These are phyloP conservation scores for Quambalaria eucalypti DNA, from an alignment of 1,284 basidiomycete genomes.

Conservation along the genomic window DNA sequence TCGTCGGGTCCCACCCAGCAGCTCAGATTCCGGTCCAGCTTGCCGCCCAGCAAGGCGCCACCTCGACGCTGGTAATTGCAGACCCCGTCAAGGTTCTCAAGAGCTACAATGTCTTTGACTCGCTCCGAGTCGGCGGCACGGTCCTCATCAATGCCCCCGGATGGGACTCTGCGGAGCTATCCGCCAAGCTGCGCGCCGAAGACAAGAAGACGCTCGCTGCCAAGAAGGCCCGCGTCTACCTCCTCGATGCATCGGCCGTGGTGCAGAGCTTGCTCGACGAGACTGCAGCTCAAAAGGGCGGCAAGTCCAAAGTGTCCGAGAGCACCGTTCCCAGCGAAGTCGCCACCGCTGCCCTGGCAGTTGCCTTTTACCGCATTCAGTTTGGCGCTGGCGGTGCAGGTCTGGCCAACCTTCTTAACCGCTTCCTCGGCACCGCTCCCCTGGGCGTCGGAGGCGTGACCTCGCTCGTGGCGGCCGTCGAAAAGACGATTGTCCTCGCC, in stretches of 20 bases:
- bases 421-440: constrained; percentile 29
- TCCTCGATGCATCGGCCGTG: constrained; percentile 32
- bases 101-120: constrained; percentile 32
- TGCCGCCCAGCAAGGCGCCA: constrained; percentile 22
- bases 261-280: constrained; percentile 32
- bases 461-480: constrained; percentile 27
- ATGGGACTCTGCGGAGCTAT: constrained; percentile 39
- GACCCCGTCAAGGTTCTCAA: constrained; percentile 35
- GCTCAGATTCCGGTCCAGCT: constrained; percentile 30
- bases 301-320: constrained; percentile 33
- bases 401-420: constrained; percentile 21
- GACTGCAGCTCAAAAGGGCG: constrained; percentile 23
- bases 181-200: constrained; percentile 32
- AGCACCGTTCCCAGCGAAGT: constrained; percentile 28
- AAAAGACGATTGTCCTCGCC: constrained; percentile 23
- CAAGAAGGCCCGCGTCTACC: constrained; percentile 28
- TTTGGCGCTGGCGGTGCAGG: constrained; percentile 18
- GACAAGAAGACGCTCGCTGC: constrained; percentile 38
- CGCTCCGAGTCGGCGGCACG: constrained; percentile 32
- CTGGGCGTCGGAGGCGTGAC: constrained; percentile 33
- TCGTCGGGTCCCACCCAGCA: constrained; percentile 21
- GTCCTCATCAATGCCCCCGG: constrained; percentile 39
- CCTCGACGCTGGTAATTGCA: constrained; percentile 33
- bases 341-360: constrained; percentile 31
- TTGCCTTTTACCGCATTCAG: constrained; percentile 28